A percentile compares a stretch with the other conserved stretches of the same genome.
These are phyloP conservation scores for Polyporus tsugae DNA, from an alignment of 1,284 basidiomycete species.

Conservation along the genomic window DNA sequence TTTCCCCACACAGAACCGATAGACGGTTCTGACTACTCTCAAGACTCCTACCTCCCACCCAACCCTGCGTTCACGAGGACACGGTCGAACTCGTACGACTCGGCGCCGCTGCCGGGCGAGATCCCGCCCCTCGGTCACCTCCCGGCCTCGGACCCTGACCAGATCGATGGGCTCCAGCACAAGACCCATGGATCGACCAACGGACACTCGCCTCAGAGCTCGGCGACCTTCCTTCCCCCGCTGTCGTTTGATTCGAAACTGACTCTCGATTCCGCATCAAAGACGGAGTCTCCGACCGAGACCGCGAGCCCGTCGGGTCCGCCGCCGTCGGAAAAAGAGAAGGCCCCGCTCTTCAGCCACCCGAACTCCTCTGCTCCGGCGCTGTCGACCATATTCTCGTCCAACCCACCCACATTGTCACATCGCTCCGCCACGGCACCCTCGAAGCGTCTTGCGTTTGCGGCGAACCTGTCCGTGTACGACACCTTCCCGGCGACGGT, in stretches of 20 bases:
- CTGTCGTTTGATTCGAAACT: conserved; percentile 63
- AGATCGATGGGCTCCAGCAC: conserved; percentile 81
- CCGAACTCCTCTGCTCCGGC: conserved; percentile 91
- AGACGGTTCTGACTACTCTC: conserved; percentile 73
- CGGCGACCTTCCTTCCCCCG: conserved; percentile 57
- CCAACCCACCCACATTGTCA: conserved; percentile 55
- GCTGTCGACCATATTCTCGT: conserved; percentile 65
- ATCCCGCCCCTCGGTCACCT: conserved; percentile 80
- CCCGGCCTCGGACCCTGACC: conserved; percentile 82
- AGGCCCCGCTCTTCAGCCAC: conserved; percentile 67
- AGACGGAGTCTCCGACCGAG: conserved; percentile 44
- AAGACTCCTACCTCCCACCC: conserved; percentile 60
- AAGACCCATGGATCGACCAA: conserved; percentile 60
- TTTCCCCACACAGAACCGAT: conserved; percentile 32
- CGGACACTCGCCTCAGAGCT: conserved; percentile 37
- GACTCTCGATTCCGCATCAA: conserved; percentile 42
- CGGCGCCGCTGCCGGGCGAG: conserved; percentile 58
- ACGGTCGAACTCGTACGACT: conserved; percentile 85
- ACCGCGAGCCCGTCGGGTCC: conserved; percentile 37
- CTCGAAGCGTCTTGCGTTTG: conserved; percentile 85
- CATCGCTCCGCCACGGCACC: conserved; percentile 73
- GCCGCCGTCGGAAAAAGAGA: conserved; percentile 37
- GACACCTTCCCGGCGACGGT: conserved; percentile 92
- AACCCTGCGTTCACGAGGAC: conserved; percentile 57
- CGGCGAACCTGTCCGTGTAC: conserved; percentile 92